These are phyloP conservation scores for Saccharomycopsis capsularis DNA, from an alignment of 805 yeast species.

Conservation along the genomic window DNA sequence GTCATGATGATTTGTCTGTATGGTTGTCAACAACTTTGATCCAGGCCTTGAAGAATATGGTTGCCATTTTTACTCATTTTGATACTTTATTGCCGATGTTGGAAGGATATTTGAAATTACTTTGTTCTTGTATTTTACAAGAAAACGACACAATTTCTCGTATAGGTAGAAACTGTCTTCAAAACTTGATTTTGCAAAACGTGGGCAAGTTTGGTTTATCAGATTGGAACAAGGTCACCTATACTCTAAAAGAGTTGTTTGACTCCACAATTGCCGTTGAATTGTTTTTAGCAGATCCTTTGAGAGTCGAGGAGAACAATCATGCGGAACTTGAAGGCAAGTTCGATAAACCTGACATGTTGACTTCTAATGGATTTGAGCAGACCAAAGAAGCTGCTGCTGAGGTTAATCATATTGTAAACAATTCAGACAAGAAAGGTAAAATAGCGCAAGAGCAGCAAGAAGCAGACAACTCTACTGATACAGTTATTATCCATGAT, in stretches of 20 bases:
- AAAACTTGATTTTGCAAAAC: conserved; percentile 72
- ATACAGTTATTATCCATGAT: conserved; percentile 7
- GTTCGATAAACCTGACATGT: neutral
- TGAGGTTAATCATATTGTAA: neutral
- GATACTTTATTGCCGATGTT: conserved; percentile 66
- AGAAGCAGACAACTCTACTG: conserved; percentile 14
- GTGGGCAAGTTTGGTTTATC: conserved; percentile 49
- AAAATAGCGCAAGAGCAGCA: too few relatives aligned
- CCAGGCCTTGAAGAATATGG: conserved; percentile 87
- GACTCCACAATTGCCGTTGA: conserved; percentile 81
- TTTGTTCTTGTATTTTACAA: conserved; percentile 88
- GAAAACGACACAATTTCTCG: conserved; percentile 95
- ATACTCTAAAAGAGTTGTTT: conserved; percentile 62
- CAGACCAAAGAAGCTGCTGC: neutral
- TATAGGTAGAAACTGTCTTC: conserved; percentile 86
- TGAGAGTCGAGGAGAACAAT: conserved; percentile 12
- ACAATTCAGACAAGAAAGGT: neutral
- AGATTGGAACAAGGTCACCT: conserved; percentile 72
- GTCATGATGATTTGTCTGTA: conserved; percentile 81
- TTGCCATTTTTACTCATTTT: conserved; percentile 75
- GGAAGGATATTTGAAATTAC: conserved; percentile 68
- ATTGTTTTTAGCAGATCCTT: conserved; percentile 58
- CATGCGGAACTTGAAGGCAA: conserved; percentile 4
- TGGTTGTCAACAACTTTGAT: conserved; percentile 96
- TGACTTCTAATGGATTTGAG: neutral